Conservation (phyloP, 2,329 filamentous ascomycete genomes). For the Elsinoe fawcettii region DNA sequence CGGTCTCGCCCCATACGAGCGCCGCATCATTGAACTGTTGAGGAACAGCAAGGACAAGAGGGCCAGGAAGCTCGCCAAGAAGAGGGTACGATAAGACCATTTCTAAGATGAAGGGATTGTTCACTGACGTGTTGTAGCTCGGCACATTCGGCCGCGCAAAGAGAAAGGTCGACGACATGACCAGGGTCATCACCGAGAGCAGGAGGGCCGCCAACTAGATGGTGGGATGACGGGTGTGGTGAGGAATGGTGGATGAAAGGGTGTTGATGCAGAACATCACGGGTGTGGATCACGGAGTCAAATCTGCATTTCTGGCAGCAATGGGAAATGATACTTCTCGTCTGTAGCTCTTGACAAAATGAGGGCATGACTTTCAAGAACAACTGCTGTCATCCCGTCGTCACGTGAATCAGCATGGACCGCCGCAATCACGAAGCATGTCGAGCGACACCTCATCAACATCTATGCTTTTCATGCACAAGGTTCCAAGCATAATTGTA, state of each 20-base stretch:
- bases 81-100: slow-evolving; percentile 61
- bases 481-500: not conserved
- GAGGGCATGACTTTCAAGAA: slow-evolving; percentile 12
- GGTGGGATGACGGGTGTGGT: slow-evolving; percentile 5
- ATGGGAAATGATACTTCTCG: slow-evolving; percentile 14
- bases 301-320: slow-evolving; percentile 13
- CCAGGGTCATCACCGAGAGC: slow-evolving; percentile 93
- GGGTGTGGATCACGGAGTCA: slow-evolving; percentile 14
- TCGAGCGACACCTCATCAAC: not conserved
- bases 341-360: slow-evolving; percentile 13
- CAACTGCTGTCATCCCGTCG: not conserved
- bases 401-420: not conserved
- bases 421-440: not conserved
- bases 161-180: slow-evolving; percentile 99
- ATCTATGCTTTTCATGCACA: not conserved
- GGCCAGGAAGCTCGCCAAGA: slow-evolving; percentile 98
- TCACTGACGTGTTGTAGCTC: slow-evolving; percentile 53
- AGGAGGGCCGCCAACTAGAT: slow-evolving; percentile 67
- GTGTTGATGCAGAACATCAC: not conserved
- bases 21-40: slow-evolving; percentile 96
- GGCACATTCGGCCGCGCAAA: slow-evolving; percentile 98
- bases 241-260: not conserved
- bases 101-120: not conserved
- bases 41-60: slow-evolving; percentile 99
- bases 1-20: slow-evolving; percentile 64